Conservation (phyloP, 78 protist genomes). For the Pigoraptor vietnamica region DNA sequence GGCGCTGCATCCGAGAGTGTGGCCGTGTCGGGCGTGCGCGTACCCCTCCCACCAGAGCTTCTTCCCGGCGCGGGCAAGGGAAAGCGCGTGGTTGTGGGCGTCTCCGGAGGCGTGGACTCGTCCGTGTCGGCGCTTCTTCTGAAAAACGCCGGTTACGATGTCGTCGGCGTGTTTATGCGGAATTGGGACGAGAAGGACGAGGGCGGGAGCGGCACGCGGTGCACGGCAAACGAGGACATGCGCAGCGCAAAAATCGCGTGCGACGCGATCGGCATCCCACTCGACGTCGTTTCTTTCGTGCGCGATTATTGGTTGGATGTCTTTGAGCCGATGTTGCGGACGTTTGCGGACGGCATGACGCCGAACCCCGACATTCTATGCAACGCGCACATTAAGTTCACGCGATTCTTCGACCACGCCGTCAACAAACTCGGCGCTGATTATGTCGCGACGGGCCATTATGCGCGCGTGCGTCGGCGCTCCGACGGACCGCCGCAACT, state of each 20-base stretch:
- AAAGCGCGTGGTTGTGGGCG: constrained; percentile 13
- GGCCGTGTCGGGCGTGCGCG: neutral
- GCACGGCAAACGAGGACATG: constrained; percentile 9
- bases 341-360: constrained; percentile 4
- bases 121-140: constrained; percentile 23
- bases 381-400: constrained; percentile 40
- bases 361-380: constrained; percentile 52
- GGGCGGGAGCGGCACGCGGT: neutral
- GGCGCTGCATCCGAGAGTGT: neutral
- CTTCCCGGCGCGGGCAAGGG: neutral
- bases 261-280: constrained; percentile 19
- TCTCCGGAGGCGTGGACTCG: constrained; percentile 53
- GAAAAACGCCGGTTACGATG: neutral
- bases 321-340: constrained; percentile 17
- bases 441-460: constrained; percentile 30
- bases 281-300: constrained; percentile 21
- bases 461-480: neutral
- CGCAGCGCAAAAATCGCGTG: neutral
- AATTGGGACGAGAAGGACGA: constrained; percentile 39
- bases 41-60: neutral
- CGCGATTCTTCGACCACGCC: neutral
- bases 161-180: constrained; percentile 23
- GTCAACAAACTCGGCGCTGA: neutral
- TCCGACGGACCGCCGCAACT: neutral
- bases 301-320: constrained; percentile 43